Conservation (phyloP, 805 yeast genomes). For the Brettanomyces bruxellensis region DNA sequence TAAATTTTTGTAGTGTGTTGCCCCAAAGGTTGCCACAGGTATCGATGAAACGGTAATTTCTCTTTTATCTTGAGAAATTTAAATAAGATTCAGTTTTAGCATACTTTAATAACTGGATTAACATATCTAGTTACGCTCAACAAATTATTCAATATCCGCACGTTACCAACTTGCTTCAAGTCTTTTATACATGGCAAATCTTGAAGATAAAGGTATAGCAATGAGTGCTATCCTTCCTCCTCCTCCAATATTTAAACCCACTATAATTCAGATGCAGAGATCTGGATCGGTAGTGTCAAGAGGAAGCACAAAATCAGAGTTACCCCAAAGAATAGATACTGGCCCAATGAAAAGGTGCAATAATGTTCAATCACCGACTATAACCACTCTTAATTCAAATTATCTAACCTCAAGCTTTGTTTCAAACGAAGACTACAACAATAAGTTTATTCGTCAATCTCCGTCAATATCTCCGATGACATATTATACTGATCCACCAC, state of each 20-base stretch:
- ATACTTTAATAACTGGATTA: too few species aligned
- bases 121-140: too few species aligned
- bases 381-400: conserved; percentile 12
- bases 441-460: conserved; percentile 17
- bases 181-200: too few species aligned
- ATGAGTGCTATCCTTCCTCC: conserved; percentile 27
- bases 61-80: too few species aligned
- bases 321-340: not conserved
- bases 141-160: too few species aligned
- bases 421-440: conserved; percentile 18
- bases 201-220: not conserved
- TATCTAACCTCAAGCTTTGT: conserved; percentile 24
- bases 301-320: conserved; percentile 1
- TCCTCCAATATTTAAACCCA: conserved; percentile 39
- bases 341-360: not conserved
- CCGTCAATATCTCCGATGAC: conserved; percentile 27
- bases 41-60: too few species aligned
- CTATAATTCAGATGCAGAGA: conserved; percentile 35
- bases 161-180: too few species aligned
- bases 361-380: conserved; percentile 2
- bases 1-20: too few species aligned
- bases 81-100: too few species aligned
- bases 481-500: conserved; percentile 13
- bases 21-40: too few species aligned
- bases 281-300: conserved; percentile 3